Evolutionary conservation across 2,329 filamentous ascomycete genomes (phyloP).

Genomic region (Monilinia laxa): DNA sequence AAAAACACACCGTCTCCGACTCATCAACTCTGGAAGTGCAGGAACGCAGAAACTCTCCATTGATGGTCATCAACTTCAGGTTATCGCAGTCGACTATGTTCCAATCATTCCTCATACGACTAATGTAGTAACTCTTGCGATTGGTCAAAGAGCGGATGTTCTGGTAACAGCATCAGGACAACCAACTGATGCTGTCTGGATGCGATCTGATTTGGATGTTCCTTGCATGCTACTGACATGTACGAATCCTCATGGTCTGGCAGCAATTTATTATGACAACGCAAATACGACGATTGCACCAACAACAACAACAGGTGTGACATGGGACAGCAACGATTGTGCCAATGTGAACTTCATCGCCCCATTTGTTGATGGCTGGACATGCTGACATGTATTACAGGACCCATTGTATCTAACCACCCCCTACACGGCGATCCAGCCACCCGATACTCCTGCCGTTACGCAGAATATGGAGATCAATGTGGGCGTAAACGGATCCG

Average conservation of each 20-base stretch:
- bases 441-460: constrained; percentile 16
- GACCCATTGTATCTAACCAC: constrained; percentile 18
- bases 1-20: constrained; percentile 46
- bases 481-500: constrained; percentile 16
- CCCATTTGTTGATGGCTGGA: not conserved
- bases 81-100: constrained; percentile 58
- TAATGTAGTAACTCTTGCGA: constrained; percentile 46
- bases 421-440: constrained; percentile 7
- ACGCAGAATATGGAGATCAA: constrained; percentile 22
- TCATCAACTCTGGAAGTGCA: constrained; percentile 48
- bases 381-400: constrained; percentile 4
- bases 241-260: constrained; percentile 52
- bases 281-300: constrained; percentile 16
- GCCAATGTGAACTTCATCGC: constrained; percentile 13
- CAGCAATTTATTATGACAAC: constrained; percentile 47
- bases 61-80: constrained; percentile 55
- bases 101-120: constrained; percentile 56
- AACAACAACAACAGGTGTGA: constrained; percentile 18
- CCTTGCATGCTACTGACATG: constrained; percentile 46
- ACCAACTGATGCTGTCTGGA: constrained; percentile 55
- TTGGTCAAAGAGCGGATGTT: constrained; percentile 49
- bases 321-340: constrained; percentile 24
- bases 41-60: constrained; percentile 45
- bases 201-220: constrained; percentile 52
- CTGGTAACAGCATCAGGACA: constrained; percentile 51